Evolutionary conservation across 768 basidiomycete genomes (phyloP).

Genomic region (Trametes cinnabarina): DNA sequence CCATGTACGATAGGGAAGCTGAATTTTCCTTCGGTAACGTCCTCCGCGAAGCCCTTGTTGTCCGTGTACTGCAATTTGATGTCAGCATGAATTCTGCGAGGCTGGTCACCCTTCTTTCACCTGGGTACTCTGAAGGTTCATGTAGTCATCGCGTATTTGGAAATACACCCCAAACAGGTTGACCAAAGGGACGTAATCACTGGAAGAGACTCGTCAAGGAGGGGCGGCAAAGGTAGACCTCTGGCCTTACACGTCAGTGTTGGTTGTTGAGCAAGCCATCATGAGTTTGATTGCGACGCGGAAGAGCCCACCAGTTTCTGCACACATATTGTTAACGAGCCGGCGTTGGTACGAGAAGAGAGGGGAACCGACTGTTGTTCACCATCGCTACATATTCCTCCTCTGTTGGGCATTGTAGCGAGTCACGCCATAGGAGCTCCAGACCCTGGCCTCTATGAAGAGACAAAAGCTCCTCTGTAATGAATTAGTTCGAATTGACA

Average conservation of each 20-base stretch:
- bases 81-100: neutral
- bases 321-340: neutral
- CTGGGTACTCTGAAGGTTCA: conserved; percentile 88
- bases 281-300: conserved; percentile 92
- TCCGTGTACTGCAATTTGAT: conserved; percentile 66
- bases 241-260: conserved; percentile 52
- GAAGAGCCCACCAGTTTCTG: conserved; percentile 94
- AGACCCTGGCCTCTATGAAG: conserved; percentile 94
- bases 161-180: conserved; percentile 94
- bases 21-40: conserved; percentile 95
- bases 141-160: conserved; percentile 96
- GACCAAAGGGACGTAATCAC: conserved; percentile 88
- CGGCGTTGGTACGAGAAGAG: neutral
- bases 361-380: conserved; percentile 70
- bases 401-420: conserved; percentile 86
- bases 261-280: conserved; percentile 83
- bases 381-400: conserved; percentile 96
- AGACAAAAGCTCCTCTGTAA: conserved; percentile 27
- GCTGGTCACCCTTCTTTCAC: conserved; percentile 36
- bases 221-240: too few species aligned
- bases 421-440: conserved; percentile 93
- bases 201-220: conserved; percentile 28
- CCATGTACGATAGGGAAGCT: conserved; percentile 94
- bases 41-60: conserved; percentile 89
- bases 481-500: too few species aligned